These are phyloP conservation scores for Globisporangium alternatum DNA, from an alignment of 352 stramenopile species.

Conservation along the genomic window DNA sequence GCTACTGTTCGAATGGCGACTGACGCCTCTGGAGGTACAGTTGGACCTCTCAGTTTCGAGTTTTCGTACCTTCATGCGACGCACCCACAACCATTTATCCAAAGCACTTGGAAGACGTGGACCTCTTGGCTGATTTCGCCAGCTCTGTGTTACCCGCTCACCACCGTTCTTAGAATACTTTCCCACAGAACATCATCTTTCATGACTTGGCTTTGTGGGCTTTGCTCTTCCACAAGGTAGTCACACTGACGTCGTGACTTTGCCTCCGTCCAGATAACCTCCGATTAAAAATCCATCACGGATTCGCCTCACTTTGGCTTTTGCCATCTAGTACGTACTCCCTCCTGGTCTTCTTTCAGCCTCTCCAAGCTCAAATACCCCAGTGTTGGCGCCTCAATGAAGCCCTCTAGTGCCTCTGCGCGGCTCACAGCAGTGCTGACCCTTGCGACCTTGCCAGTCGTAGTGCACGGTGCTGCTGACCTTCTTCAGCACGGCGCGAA, in stretches of 20 bases:
- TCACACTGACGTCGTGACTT: no score
- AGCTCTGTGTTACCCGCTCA: no score
- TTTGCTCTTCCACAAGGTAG: neutral
- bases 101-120: no score
- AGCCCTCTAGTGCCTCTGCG: neutral
- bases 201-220: no score
- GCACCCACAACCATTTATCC: no score
- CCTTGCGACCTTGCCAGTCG: neutral
- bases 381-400: neutral
- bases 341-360: neutral
- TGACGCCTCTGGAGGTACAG: no score
- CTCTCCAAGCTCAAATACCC: neutral
- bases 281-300: neutral
- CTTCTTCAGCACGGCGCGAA: conserved; percentile 7
- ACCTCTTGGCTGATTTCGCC: no score
- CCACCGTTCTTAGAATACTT: no score
- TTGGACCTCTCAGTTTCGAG: no score
- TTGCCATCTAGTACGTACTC: neutral
- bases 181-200: no score
- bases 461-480: neutral
- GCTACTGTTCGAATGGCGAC: no score
- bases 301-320: neutral
- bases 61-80: no score
- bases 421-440: neutral
- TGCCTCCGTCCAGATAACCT: neutral